Percentiles rank a stretch among this genome's conserved stretches.
Evolutionary conservation across 83 land plant species (phyloP).

Genomic region (Picea abies): DNA sequence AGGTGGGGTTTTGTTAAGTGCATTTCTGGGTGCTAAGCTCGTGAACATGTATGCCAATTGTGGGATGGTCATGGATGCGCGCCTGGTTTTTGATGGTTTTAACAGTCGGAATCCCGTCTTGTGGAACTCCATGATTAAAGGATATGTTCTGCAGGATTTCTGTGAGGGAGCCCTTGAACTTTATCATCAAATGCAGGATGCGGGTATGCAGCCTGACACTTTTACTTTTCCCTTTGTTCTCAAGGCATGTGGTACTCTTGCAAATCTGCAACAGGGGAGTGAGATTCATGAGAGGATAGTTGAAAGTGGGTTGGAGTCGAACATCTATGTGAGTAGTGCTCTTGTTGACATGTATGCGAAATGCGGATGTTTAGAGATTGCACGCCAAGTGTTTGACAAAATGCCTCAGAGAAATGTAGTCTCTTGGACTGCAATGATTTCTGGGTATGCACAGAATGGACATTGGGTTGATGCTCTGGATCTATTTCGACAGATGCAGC

Average conservation of each 20-base stretch:
- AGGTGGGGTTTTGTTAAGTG: background rate
- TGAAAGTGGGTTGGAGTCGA: conserved; percentile 27
- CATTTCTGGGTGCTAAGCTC: background rate
- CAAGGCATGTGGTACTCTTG: conserved; percentile 35
- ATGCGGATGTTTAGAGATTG: conserved; percentile 23
- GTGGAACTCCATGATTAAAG: conserved; percentile 43
- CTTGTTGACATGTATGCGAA: conserved; percentile 40
- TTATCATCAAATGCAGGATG: conserved; percentile 20
- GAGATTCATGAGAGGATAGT: conserved; percentile 31
- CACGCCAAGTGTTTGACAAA: conserved; percentile 25
- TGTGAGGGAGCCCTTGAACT: conserved; percentile 18
- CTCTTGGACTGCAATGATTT: conserved; percentile 39
- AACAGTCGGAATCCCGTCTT: conserved; percentile 25
- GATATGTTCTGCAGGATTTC: conserved; percentile 32
- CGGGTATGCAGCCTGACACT: conserved; percentile 31
- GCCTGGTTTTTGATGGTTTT: conserved; percentile 15
- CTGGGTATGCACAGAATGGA: conserved; percentile 31
- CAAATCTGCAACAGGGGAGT: conserved; percentile 20
- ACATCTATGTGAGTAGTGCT: conserved; percentile 31
- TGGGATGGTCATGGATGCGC: conserved; percentile 20
- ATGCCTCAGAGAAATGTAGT: conserved; percentile 40
- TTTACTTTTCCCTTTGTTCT: conserved; percentile 52
- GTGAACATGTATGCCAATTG: conserved; percentile 6
- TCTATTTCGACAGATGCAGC: conserved; percentile 12
- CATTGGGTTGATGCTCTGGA: conserved; percentile 26